Percentiles rank a stretch among this genome's conserved stretches.
Conservation (phyloP, 108 stramenopile genomes). For the Skeletonema grethae region DNA sequence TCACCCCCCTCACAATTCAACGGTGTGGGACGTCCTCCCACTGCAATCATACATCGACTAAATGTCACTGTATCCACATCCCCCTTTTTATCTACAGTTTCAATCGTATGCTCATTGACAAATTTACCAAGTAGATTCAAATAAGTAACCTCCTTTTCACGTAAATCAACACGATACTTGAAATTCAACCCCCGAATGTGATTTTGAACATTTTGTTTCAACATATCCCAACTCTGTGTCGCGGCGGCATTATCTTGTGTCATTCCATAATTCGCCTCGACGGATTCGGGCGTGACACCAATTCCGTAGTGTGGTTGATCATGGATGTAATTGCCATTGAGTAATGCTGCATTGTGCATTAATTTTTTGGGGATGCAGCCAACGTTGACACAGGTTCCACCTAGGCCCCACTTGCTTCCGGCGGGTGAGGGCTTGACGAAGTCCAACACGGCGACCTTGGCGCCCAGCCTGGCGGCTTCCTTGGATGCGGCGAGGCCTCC, state of each 20-base stretch:
- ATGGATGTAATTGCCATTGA: constrained; percentile 56
- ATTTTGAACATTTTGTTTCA: constrained; percentile 88
- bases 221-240: constrained; percentile 68
- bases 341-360: constrained; percentile 88
- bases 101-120: constrained; percentile 86
- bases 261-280: constrained; percentile 35
- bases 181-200: constrained; percentile 97
- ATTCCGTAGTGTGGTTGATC: constrained; percentile 84
- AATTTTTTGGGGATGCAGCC: constrained; percentile 99
- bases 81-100: constrained; percentile 87
- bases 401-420: constrained; percentile 96
- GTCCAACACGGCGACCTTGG: constrained; percentile 94
- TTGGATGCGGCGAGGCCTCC: constrained; percentile 95
- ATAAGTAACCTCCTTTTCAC: constrained; percentile 94
- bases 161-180: constrained; percentile 93
- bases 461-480: constrained; percentile 92
- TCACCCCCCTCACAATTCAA: constrained; percentile 89
- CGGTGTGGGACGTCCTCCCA: constrained; percentile 93
- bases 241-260: constrained; percentile 29
- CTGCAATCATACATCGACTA: constrained; percentile 91
- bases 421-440: constrained; percentile 95
- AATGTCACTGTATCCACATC: constrained; percentile 61
- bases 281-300: constrained; percentile 21
- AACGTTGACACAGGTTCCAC: constrained; percentile 98
- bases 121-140: constrained; percentile 89